Base-by-base conservation (phyloP, 352 stramenopile species). In the Globisporangium recalcitrans region DNA sequence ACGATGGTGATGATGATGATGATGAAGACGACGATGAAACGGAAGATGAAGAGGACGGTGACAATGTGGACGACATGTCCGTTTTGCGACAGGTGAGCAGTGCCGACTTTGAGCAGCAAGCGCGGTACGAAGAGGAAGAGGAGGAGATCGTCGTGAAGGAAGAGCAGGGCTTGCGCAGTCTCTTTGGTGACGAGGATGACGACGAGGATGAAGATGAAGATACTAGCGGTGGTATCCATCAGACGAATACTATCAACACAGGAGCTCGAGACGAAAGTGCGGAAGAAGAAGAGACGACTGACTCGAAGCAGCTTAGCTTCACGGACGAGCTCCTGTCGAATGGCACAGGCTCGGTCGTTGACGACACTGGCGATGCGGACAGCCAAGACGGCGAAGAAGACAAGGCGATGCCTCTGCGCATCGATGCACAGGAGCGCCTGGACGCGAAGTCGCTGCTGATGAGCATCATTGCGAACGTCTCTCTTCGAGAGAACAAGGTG, bases 391-490 rank as follows among this genome's bases (percentile, higher is more conserved):
- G 29, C 38, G 26, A 16, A n/a, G 19, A 42, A 42, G 42, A 49
- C 16, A n/a, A n/a, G n/a, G 10, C 19, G 44, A 67, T 11, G 26
- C 32, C 34, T 29, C 40, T 56, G 26, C 19, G n/a, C 21, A 11
- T 46, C 24, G 29, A 32, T 24, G 24, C 24, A 4, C 42, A 5
- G 7, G 63, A 69, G 14, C 16, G 22, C 4, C 44, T 48, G 11
- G 66, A 72, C 0, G 24, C 40, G 6, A 58, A 67, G 16, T 36
- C 51, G 1, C 3, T 57, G 53, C 16, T 72, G n/a, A 26, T 38
- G 31, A 75, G 72, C 38, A 60, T 87, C 24, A 62, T 62, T 11
- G 47, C 64, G 13, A 64, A 61, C 24, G 56, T 84, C 21, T 70
- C 78, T 19, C 29, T 64, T 2, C 49, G 67, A 9, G 78, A 87